Evolutionary conservation across 768 basidiomycete genomes (phyloP).

Genomic region (Xerocomellus dryophilus): DNA sequence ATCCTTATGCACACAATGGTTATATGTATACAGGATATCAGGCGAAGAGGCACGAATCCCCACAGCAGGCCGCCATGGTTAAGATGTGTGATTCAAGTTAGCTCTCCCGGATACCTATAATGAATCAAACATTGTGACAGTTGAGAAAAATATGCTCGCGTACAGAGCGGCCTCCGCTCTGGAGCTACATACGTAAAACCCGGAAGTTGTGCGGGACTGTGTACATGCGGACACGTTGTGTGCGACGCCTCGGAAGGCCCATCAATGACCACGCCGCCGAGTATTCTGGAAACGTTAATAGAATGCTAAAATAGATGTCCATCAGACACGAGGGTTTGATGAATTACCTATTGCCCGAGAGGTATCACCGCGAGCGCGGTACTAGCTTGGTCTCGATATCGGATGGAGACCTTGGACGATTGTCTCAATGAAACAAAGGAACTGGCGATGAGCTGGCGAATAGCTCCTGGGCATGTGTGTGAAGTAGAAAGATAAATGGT

Average conservation of each 20-base stretch:
- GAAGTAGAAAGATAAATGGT: neutral
- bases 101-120: neutral
- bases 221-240: conserved; percentile 8
- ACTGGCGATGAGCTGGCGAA: no score
- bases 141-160: neutral
- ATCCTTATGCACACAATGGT: neutral
- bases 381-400: neutral
- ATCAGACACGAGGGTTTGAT: neutral
- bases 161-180: neutral
- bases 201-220: neutral
- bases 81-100: neutral
- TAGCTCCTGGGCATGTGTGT: neutral
- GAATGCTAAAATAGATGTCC: conserved; percentile 1
- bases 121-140: neutral
- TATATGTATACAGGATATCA: no score
- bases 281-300: neutral
- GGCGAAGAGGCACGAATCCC: neutral
- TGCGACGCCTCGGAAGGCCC: neutral
- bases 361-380: neutral
- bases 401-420: neutral
- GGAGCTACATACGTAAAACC: neutral
- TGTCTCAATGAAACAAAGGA: neutral
- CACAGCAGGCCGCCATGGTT: neutral
- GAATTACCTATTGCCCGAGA: neutral
- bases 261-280: neutral